A percentile compares a stretch with the other conserved stretches of the same genome.
phyloP scores from a whole-genome alignment of 495 filamentous ascomycete genomes.

The Aspergillus cristatus region DNA sequence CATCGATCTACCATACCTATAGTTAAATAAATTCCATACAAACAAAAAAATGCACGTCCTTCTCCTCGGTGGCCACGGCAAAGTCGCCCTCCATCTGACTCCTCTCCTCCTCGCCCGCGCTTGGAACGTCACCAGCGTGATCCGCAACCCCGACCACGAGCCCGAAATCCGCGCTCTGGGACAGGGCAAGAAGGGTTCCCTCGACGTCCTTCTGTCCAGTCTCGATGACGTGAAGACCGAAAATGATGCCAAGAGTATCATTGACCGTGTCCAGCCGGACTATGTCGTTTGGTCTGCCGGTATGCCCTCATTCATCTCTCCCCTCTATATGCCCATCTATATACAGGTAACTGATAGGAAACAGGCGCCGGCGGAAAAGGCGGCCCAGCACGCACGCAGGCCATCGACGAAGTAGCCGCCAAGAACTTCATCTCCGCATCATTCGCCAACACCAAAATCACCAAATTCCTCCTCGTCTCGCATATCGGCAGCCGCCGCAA shows the following conservation, averaged over 20 bases:
- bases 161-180: constrained; percentile 51
- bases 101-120: constrained; percentile 59
- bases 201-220: constrained; percentile 55
- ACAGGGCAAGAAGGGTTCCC: constrained; percentile 41
- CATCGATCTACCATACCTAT: no score
- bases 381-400: constrained; percentile 48
- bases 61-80: constrained; percentile 75
- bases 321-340: neutral
- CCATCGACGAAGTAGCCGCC: constrained; percentile 61
- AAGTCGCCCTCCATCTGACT: constrained; percentile 68
- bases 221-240: constrained; percentile 60
- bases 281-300: constrained; percentile 78
- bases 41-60: constrained; percentile 52
- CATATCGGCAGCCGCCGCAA: constrained; percentile 51
- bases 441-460: constrained; percentile 46
- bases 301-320: constrained; percentile 17
- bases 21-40: no score
- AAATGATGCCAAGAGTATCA: constrained; percentile 49
- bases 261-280: constrained; percentile 51
- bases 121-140: constrained; percentile 69
- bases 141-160: constrained; percentile 61
- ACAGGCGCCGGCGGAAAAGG: constrained; percentile 72
- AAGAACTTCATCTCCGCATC: constrained; percentile 61
- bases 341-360: no score
- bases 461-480: constrained; percentile 67